phyloP scores from a whole-genome alignment of 371 early-diverging fungal species.

The Lichtheimia corymbifera region DNA sequence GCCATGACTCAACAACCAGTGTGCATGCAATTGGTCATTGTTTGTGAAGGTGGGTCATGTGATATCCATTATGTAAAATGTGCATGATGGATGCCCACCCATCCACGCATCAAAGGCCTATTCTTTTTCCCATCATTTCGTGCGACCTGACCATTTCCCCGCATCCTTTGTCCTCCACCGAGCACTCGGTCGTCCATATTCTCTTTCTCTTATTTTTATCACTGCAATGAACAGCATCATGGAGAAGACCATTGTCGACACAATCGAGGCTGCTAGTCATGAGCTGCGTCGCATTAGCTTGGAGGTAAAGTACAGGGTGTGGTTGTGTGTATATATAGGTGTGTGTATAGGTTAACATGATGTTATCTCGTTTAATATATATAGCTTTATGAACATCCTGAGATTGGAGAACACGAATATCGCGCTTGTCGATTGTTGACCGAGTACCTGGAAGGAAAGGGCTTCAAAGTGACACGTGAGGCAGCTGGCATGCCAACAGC shows the following conservation, averaged over 20 bases:
- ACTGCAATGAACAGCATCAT: constrained; percentile 16
- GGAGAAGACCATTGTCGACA: constrained; percentile 28
- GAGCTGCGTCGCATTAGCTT: constrained; percentile 55
- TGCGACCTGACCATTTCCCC: no score
- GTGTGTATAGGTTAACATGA: background rate
- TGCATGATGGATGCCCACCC: no score
- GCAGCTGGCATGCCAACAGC: constrained; percentile 64
- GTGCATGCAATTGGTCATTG: no score
- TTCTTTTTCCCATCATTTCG: no score
- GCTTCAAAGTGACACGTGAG: constrained; percentile 53
- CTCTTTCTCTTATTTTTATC: background rate
- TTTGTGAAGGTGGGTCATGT: no score
- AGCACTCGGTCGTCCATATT: background rate
- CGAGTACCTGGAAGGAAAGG: constrained; percentile 56
- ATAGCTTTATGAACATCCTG: constrained; percentile 67
- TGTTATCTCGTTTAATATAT: background rate
- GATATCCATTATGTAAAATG: no score
- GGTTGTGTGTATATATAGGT: background rate
- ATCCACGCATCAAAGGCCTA: no score
- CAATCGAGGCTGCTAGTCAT: constrained; percentile 38
- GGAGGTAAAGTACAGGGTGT: constrained; percentile 27
- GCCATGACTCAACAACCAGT: no score
- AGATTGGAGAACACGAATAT: constrained; percentile 59
- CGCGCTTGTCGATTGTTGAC: constrained; percentile 52
- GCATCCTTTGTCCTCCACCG: background rate